Conservation (phyloP, 768 basidiomycete genomes). For the Glaciozyma martinii region DNA sequence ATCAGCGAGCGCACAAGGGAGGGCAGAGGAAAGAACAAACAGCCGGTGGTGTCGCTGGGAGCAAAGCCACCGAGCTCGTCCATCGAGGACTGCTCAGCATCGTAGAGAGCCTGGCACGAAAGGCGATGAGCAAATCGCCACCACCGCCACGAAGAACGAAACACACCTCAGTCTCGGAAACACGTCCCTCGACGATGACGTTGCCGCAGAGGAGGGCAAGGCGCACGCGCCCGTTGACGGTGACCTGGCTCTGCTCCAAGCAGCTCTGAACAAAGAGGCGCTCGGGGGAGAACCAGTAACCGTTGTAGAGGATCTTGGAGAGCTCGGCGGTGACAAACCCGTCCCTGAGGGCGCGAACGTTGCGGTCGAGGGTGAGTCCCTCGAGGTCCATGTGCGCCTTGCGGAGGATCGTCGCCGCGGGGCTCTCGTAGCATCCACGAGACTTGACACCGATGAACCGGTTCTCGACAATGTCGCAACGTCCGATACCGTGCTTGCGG, state of each 20-base stretch:
- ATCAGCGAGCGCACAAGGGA: neutral
- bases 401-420: conserved; percentile 91
- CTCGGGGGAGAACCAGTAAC: conserved; percentile 37
- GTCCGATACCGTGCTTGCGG: conserved; percentile 87
- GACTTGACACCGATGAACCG: conserved; percentile 98
- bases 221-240: conserved; percentile 86
- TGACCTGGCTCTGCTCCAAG: conserved; percentile 88
- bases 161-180: conserved; percentile 64
- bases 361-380: conserved; percentile 94
- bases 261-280: conserved; percentile 71
- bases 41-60: neutral
- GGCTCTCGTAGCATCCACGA: conserved; percentile 98
- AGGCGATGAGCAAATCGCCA: neutral
- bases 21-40: neutral
- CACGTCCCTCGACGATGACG: conserved; percentile 83
- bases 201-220: conserved; percentile 95
- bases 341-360: conserved; percentile 87
- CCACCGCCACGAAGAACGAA: neutral
- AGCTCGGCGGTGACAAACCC: conserved; percentile 88
- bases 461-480: conserved; percentile 99
- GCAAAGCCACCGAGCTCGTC: conserved; percentile 48
- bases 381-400: conserved; percentile 93
- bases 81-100: conserved; percentile 93
- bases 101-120: conserved; percentile 72
- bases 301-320: conserved; percentile 89